Conservation (phyloP, 345 rosid genomes). For the Lagerstroemia speciosa region DNA sequence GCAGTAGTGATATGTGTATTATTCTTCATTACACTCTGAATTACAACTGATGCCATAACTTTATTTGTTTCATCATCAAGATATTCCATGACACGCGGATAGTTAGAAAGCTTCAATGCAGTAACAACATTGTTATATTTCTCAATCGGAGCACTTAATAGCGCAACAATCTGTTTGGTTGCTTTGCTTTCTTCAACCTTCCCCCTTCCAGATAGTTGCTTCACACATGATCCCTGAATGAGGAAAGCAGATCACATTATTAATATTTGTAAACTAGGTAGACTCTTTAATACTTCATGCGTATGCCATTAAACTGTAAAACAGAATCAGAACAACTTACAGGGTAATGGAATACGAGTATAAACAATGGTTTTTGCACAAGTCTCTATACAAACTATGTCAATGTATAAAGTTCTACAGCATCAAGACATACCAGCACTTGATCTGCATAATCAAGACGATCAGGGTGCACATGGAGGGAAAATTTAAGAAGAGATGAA, state of each 20-base stretch:
- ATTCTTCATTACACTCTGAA: conserved; percentile 95
- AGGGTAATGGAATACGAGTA: background rate
- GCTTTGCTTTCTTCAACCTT: conserved; percentile 78
- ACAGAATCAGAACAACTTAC: background rate
- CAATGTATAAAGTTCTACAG: background rate
- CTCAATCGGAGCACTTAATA: conserved; percentile 94
- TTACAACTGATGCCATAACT: conserved; percentile 85
- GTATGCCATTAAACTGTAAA: background rate
- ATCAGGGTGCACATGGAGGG: conserved; percentile 98
- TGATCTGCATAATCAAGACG: conserved; percentile 98
- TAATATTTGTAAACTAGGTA: background rate
- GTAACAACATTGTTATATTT: conserved; percentile 90
- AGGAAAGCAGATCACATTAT: background rate
- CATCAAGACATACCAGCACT: conserved; percentile 62
- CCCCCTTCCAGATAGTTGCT: conserved; percentile 63
- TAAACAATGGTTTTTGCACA: background rate
- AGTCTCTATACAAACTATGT: background rate
- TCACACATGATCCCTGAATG: conserved; percentile 87
- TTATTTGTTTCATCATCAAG: conserved; percentile 85
- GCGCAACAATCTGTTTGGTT: conserved; percentile 86
- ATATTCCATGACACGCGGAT: conserved; percentile 78
- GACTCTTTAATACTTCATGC: background rate
- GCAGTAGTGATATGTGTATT: conserved; percentile 64
- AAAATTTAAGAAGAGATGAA: conserved; percentile 94
- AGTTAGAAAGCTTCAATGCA: conserved; percentile 81